Conservation (phyloP, 1,284 basidiomycete species). For the Amylostereum areolatum region DNA sequence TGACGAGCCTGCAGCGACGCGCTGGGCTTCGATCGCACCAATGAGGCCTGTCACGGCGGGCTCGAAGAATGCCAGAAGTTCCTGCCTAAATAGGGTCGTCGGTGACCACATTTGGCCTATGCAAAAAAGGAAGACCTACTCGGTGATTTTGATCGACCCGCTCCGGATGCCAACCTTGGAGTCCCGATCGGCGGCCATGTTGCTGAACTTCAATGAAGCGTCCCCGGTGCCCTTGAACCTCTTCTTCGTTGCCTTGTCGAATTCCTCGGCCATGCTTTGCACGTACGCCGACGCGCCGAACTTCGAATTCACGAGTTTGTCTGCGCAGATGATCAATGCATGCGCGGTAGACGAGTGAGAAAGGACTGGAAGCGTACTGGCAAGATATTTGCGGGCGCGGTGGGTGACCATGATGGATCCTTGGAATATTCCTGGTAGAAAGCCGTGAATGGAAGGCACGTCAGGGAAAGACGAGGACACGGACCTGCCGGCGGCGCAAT, state of each 20-base stretch:
- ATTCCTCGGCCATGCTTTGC: conserved; percentile 35
- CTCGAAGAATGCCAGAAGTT: conserved; percentile 39
- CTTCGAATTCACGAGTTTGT: conserved; percentile 22
- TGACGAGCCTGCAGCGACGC: conserved; percentile 30
- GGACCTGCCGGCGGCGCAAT: conserved; percentile 7
- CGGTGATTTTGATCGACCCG: conserved; percentile 39
- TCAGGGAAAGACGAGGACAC: conserved; percentile 9
- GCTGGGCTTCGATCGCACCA: conserved; percentile 31
- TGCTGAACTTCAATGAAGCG: conserved; percentile 46
- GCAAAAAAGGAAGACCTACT: conserved; percentile 22
- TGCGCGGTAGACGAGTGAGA: conserved; percentile 19
- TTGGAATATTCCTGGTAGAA: conserved; percentile 11
- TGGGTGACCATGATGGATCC: not conserved
- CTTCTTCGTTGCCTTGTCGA: conserved; percentile 47
- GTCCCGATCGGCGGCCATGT: conserved; percentile 35
- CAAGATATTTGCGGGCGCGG: conserved; percentile 19
- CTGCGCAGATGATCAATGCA: conserved; percentile 17
- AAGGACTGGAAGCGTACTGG: conserved; percentile 17
- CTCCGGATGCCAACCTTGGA: conserved; percentile 34
- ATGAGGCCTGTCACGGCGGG: conserved; percentile 27
- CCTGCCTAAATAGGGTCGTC: conserved; percentile 20
- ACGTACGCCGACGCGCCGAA: conserved; percentile 30
- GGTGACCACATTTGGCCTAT: not conserved
- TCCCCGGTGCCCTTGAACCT: conserved; percentile 37
- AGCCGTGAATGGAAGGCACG: conserved; percentile 19